A percentile compares a stretch with the other conserved stretches of the same genome.
phyloP scores from a whole-genome alignment of 2,329 filamentous ascomycete species.

The Aureobasidium sp. region DNA sequence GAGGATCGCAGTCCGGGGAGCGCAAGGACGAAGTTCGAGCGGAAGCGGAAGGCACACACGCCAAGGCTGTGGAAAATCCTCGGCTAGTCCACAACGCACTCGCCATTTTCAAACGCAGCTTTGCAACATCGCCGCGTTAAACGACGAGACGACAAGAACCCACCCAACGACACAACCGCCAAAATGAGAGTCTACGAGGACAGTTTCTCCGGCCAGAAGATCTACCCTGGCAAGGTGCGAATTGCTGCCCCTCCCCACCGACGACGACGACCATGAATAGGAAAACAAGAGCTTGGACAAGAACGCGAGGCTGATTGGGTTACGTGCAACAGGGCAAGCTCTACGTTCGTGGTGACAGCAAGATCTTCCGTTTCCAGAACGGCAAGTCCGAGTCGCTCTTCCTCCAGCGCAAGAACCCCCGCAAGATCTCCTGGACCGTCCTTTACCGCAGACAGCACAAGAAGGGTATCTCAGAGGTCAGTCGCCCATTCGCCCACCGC shows the following conservation, averaged over 20 bases:
- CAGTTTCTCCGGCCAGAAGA: constrained; percentile 68
- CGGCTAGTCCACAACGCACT: background rate
- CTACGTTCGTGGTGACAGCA: constrained; percentile 99
- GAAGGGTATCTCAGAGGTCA: constrained; percentile 99
- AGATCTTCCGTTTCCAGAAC: constrained; percentile 99
- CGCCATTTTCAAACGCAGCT: constrained; percentile 3
- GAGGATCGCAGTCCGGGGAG: background rate
- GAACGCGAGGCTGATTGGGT: constrained; percentile 14
- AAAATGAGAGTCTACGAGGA: constrained; percentile 72
- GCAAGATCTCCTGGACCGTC: constrained; percentile 97
- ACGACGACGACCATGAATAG: background rate
- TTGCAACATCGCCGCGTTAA: constrained; percentile 4
- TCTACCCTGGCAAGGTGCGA: constrained; percentile 71
- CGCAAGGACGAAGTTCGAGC: background rate
- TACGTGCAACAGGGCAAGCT: constrained; percentile 74
- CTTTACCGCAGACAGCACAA: constrained; percentile 98
- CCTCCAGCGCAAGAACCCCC: constrained; percentile 99
- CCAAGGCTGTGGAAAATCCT: constrained; percentile 1
- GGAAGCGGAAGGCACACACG: background rate
- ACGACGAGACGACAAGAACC: constrained; percentile 6
- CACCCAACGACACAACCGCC: constrained; percentile 21
- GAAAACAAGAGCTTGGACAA: constrained; percentile 4
- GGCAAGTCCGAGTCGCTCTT: constrained; percentile 99
- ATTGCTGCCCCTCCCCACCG: constrained; percentile 10
- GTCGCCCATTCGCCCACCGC: constrained; percentile 27